Evolutionary conservation across 2,329 filamentous ascomycete species (phyloP).

Genomic region (Fusarium anguioides): DNA sequence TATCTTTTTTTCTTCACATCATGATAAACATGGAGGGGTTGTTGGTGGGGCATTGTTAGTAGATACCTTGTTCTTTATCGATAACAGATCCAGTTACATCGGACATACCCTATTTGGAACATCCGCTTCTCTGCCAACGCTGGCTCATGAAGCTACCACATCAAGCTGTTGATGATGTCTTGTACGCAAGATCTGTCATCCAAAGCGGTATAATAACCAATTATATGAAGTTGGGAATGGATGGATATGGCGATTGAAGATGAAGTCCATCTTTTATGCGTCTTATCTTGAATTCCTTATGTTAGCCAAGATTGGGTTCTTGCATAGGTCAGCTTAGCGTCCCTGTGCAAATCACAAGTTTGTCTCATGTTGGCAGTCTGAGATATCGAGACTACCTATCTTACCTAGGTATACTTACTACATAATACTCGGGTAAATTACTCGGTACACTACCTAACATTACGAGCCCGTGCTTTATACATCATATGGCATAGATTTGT

Average conservation of each 20-base stretch:
- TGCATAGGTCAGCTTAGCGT: background rate
- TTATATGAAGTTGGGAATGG: background rate
- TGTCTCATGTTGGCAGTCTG: too few relatives aligned
- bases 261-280: conserved; percentile 10
- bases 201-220: conserved; percentile 8
- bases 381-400: too few relatives aligned
- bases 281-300: background rate
- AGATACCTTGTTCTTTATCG: conserved; percentile 22
- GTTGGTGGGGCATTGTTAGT: conserved; percentile 39
- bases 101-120: conserved; percentile 25
- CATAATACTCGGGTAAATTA: conserved; percentile 23
- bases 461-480: background rate
- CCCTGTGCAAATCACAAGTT: background rate
- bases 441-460: conserved; percentile 5
- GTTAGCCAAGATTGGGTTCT: conserved; percentile 7
- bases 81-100: background rate
- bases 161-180: background rate
- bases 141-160: background rate
- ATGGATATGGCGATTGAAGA: background rate
- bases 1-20: conserved; percentile 18
- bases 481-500: background rate
- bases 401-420: background rate
- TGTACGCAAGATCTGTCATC: background rate
- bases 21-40: conserved; percentile 28
- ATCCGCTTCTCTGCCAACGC: background rate